Evolutionary conservation across 1,284 basidiomycete species (phyloP).

Genomic region (Heterobasidion parviporum): DNA sequence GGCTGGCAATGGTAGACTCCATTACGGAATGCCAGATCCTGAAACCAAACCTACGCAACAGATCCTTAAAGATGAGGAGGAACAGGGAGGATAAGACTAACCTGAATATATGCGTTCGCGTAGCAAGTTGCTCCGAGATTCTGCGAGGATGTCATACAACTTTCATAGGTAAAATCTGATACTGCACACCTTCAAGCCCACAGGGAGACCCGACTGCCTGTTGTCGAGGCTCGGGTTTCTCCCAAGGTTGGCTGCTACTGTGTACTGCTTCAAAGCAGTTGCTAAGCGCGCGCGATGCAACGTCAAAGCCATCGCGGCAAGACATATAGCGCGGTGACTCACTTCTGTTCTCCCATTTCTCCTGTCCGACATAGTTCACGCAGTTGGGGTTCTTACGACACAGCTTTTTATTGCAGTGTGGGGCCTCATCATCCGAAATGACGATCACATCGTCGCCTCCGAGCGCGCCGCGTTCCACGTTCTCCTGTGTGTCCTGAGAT

Average conservation of each 20-base stretch:
- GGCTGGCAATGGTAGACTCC: conserved; percentile 48
- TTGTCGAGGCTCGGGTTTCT: conserved; percentile 41
- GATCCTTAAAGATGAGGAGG: neutral
- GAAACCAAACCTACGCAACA: conserved; percentile 46
- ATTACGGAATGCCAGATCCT: conserved; percentile 51
- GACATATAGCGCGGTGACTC: conserved; percentile 9
- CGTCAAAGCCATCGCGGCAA: neutral
- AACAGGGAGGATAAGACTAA: conserved; percentile 18
- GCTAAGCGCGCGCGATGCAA: conserved; percentile 26
- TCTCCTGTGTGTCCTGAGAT: conserved; percentile 3
- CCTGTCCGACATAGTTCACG: conserved; percentile 78
- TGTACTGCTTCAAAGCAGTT: conserved; percentile 40
- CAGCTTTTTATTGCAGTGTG: conserved; percentile 47
- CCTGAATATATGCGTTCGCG: conserved; percentile 87
- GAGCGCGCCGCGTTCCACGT: conserved; percentile 31
- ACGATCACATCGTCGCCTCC: conserved; percentile 50
- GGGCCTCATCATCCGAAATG: conserved; percentile 53
- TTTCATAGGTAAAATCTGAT: neutral
- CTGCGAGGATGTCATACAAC: conserved; percentile 25
- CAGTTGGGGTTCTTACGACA: conserved; percentile 78
- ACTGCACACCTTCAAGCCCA: conserved; percentile 64
- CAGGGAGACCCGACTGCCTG: conserved; percentile 52
- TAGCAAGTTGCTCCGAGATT: conserved; percentile 93
- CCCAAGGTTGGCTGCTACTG: conserved; percentile 45
- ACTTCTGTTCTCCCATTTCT: conserved; percentile 67